Base-by-base conservation (phyloP, 805 yeast species). In the Ogataea philodendri region DNA sequence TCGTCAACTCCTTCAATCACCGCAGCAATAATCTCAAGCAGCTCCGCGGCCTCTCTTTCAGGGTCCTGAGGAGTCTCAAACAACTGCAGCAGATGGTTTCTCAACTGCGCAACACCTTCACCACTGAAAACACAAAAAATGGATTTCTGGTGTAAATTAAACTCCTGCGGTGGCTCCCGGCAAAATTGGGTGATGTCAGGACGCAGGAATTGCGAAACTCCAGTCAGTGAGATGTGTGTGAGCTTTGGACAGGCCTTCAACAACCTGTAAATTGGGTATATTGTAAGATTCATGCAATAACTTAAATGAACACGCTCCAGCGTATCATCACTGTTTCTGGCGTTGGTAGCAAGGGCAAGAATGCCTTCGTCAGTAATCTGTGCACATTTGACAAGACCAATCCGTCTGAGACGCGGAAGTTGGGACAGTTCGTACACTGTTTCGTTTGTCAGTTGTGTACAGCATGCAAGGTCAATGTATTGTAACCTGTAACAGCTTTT, bases 51-150 rank as follows among this genome's bases (percentile, higher is more conserved):
- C 36, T 59, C 64, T 7, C 58, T 37, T 29, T 51, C 62, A 14
- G 51, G 56, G 32, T 51, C 59, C 28, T 55, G 58, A 6, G 62
- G 57, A 8, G 57, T 45, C 46, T 57, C 61, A 36, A 56, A 56
- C 21, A 58, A 38, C 27, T 51, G 51, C 11, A 48, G 78, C 30
- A 90, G 69, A 55, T 83, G 81, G 25, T 75, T 78, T 44, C 96
- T 74, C 44, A 90, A 68, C 41, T 77, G 76, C 31, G 69, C 74
- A 11, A 93, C 96, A 7, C 97, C 97, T 41, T 75, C 76, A 2
- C 97, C 97, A 21, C 90, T 81, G 55, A 88, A 93, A 9, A 90
- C 98, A 64, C 97, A 90, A 54, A 93, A 90, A 31, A 84, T 71
- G 15, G 80, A 73, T 46, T 81, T 81, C 59, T 93, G 98, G 51